Evolutionary conservation across 148 eudicot genomes (phyloP), one percentile per base, ranked within the genome.

Genomic region (Heliosperma pusillum): DNA sequence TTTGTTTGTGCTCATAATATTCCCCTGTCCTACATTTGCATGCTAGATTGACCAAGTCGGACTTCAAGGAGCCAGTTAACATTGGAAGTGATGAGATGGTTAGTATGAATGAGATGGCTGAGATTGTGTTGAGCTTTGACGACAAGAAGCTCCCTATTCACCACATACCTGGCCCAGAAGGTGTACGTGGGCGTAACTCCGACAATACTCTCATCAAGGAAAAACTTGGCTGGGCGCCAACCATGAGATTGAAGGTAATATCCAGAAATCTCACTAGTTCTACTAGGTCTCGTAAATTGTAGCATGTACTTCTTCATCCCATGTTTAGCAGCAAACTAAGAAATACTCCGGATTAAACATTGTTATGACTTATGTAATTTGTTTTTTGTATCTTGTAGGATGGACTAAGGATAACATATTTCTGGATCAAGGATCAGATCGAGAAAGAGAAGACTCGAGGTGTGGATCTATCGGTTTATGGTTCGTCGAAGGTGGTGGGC

Each of bases 71-170:
- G 80, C 97, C 97, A 50, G 92, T 93, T 71, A 91, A 93, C 57
- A 91, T 93, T 64, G 98, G 98, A 80, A 91, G 98, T 71, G 97
- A 93, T 77, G 97, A 93, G 83, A 91, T 91, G 94, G 97, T 93
- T 64, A 91, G 98, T 87, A 93, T 93, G 97, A 93, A 93, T 59
- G 94, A 88, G 82, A 91, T 93, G 98, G 97, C 97, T 53, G 97
- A 93, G 80, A 93, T 89, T 42, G 91, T 93, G 70, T 89, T 88
- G 19, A 82, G 94, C 80, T 93, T 91, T 64, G 97, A 91, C 62
- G 64, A 88, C 30, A 89, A 81, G 85, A 88, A 88, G 72, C 86
- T 93, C 40, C 94, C 91, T 0, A 93, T 93, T 76, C 92, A 93
- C 27, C 98, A 93, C 80, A 93, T 93, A 77, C 98, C 98, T 1